phyloP scores from a whole-genome alignment of 192 early-diverging fungal genomes.

The Coemansia sp. region DNA sequence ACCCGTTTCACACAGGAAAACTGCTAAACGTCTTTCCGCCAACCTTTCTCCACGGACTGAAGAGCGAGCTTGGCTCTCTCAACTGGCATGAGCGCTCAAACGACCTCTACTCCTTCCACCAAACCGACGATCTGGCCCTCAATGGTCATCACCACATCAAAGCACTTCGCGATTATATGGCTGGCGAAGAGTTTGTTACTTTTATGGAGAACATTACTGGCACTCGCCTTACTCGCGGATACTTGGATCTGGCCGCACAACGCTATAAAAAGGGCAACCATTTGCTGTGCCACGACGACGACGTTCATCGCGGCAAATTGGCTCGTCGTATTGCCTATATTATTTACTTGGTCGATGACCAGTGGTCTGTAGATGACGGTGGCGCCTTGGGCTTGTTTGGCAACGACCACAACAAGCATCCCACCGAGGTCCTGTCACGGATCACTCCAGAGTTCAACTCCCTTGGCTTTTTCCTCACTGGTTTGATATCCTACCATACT shows the following conservation, averaged over 20 bases:
- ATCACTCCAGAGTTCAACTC: constrained; percentile 56
- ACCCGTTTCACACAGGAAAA: constrained; percentile 34
- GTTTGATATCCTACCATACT: constrained; percentile 56
- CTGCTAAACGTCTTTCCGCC: constrained; percentile 12
- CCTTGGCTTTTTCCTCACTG: constrained; percentile 59
- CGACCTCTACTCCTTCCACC: constrained; percentile 69
- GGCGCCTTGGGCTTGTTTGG: constrained; percentile 62
- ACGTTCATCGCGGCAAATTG: constrained; percentile 58
- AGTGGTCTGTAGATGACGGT: constrained; percentile 62
- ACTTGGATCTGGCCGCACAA: constrained; percentile 65
- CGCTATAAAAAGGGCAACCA: constrained; percentile 60
- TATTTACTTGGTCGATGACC: constrained; percentile 63
- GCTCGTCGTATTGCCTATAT: constrained; percentile 67
- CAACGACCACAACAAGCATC: constrained; percentile 50
- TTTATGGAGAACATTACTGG: constrained; percentile 62
- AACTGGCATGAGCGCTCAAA: constrained; percentile 54
- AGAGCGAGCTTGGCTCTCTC: constrained; percentile 12
- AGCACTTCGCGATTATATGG: constrained; percentile 55
- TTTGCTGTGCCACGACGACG: constrained; percentile 70
- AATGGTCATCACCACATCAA: constrained; percentile 37
- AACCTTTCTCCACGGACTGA: constrained; percentile 19
- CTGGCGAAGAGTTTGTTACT: constrained; percentile 58
- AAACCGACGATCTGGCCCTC: constrained; percentile 58
- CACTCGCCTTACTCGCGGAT: constrained; percentile 54
- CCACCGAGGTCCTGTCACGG: constrained; percentile 36